phyloP scores from a whole-genome alignment of 1,139 yeast genomes.

The Wickerhamomyces sp. region DNA sequence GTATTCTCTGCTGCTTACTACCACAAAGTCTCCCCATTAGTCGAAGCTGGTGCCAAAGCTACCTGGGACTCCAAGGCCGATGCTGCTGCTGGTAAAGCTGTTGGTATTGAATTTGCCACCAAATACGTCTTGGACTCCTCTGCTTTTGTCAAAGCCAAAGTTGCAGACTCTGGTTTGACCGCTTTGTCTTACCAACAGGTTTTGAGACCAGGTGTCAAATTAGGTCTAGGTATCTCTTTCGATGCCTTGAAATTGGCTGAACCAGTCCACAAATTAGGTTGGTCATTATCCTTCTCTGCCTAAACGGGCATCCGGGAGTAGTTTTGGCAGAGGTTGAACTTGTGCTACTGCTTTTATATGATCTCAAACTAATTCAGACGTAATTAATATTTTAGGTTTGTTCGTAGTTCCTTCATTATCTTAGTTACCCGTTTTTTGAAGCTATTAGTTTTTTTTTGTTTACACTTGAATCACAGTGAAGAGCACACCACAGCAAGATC shows the following conservation, averaged over 20 bases:
- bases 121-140: conserved; percentile 86
- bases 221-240: conserved; percentile 96
- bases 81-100: conserved; percentile 55
- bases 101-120: conserved; percentile 89
- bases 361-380: no score
- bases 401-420: no score
- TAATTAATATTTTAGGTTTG: no score
- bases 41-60: conserved; percentile 98
- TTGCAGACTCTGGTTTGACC: conserved; percentile 95
- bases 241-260: conserved; percentile 95
- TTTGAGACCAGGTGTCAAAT: conserved; percentile 94
- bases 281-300: conserved; percentile 89
- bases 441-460: conserved; percentile 1
- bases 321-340: background rate
- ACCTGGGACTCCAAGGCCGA: conserved; percentile 86
- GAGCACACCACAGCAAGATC: no score
- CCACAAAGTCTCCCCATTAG: conserved; percentile 88
- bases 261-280: conserved; percentile 97
- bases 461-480: no score
- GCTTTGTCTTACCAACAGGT: conserved; percentile 93
- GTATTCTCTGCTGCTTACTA: conserved; percentile 94
- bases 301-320: conserved; percentile 30
- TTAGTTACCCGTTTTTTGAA: no score
- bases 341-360: no score
- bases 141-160: conserved; percentile 93